These are phyloP conservation scores for Leishmania tarentolae DNA, from an alignment of 208 protist genomes.

Conservation along the genomic window DNA sequence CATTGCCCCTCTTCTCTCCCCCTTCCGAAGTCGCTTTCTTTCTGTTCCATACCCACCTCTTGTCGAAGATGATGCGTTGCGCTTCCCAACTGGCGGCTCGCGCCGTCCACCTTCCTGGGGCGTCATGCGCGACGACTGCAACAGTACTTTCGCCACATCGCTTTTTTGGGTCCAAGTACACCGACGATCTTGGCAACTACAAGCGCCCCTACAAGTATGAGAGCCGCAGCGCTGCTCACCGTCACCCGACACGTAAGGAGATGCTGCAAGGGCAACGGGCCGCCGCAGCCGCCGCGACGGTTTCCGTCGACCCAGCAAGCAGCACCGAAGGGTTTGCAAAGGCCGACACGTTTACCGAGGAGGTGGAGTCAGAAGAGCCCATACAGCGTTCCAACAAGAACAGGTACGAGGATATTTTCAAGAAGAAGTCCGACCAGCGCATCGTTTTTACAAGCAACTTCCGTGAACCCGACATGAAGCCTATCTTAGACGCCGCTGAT, in stretches of 20 bases:
- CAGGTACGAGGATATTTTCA: constrained; percentile 53
- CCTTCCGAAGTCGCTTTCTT: background rate
- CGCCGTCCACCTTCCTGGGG: constrained; percentile 7
- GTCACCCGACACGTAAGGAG: constrained; percentile 41
- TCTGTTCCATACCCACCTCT: background rate
- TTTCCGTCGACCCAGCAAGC: background rate
- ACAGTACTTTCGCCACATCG: constrained; percentile 12
- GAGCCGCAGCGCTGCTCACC: constrained; percentile 53
- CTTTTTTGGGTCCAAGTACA: constrained; percentile 47
- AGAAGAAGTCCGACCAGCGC: constrained; percentile 42
- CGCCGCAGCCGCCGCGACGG: constrained; percentile 12
- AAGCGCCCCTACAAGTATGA: constrained; percentile 36
- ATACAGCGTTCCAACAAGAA: constrained; percentile 59
- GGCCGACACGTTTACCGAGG: background rate
- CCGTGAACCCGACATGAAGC: constrained; percentile 31
- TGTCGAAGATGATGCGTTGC: constrained; percentile 41
- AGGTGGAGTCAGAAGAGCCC: constrained; percentile 11
- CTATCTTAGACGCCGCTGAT: constrained; percentile 17
- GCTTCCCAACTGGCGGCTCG: constrained; percentile 17
- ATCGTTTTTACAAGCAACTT: constrained; percentile 73
- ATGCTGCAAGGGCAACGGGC: constrained; percentile 31
- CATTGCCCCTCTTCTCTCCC: background rate
- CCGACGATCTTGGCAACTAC: constrained; percentile 36
- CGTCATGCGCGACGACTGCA: constrained; percentile 6
- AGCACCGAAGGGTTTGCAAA: background rate